Evolutionary conservation across 257 asterid species (phyloP).

Genomic region (Gentiana macrophylla): DNA sequence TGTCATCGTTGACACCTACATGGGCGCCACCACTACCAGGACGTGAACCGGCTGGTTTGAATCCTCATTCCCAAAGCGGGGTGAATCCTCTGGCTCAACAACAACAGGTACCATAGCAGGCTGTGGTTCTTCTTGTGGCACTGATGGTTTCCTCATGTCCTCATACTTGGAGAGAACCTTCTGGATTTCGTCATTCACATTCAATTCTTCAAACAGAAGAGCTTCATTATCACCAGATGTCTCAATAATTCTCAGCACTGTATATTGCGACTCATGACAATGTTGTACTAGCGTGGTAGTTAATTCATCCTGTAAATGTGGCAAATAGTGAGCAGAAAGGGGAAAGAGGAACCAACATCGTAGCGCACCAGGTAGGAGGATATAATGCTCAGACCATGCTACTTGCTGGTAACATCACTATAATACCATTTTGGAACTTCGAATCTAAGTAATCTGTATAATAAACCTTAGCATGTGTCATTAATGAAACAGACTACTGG

Average conservation of each 20-base stretch:
- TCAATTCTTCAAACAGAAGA: conserved; percentile 85
- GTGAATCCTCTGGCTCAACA: conserved; percentile 74
- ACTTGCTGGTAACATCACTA: too few relatives aligned
- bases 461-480: too few relatives aligned
- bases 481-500: too few relatives aligned
- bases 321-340: conserved; percentile 1
- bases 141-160: conserved; percentile 58
- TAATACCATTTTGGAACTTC: too few relatives aligned
- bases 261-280: conserved; percentile 68
- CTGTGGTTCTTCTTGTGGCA: conserved; percentile 49
- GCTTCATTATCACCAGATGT: conserved; percentile 89
- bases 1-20: conserved; percentile 55
- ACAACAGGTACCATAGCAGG: conserved; percentile 94
- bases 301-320: conserved; percentile 62
- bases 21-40: conserved; percentile 13
- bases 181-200: conserved; percentile 82
- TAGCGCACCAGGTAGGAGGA: too few relatives aligned
- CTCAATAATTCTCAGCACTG: conserved; percentile 76
- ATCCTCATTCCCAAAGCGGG: conserved; percentile 53
- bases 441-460: too few relatives aligned
- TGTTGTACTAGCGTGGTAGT: conserved; percentile 67
- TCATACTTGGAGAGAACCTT: conserved; percentile 73
- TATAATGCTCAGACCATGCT: too few relatives aligned
- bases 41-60: conserved; percentile 39
- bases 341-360: too few relatives aligned